phyloP scores from a whole-genome alignment of 495 filamentous ascomycete genomes.

The Penicillium ochrochloron region DNA sequence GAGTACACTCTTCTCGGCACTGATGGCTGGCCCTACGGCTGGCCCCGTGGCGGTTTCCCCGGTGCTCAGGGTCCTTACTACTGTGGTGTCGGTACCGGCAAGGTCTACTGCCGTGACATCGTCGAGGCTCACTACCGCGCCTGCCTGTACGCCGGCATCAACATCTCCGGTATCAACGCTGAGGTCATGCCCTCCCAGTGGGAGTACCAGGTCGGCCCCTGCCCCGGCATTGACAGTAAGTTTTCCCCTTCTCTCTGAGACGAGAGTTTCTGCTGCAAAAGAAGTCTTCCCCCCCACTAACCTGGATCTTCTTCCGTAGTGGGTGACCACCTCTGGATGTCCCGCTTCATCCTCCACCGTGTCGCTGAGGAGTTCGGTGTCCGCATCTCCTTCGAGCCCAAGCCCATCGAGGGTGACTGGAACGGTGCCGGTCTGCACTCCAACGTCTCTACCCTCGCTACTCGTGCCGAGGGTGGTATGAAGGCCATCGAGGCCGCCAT shows the following conservation, averaged over 20 bases:
- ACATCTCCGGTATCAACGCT: conserved; percentile 98
- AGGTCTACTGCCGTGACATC: conserved; percentile 97
- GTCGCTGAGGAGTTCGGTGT: conserved; percentile 97
- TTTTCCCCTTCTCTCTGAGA: conserved; percentile 22
- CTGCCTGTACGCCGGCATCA: conserved; percentile 87
- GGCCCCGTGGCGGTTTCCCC: conserved; percentile 95
- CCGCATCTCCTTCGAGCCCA: conserved; percentile 94
- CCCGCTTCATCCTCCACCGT: conserved; percentile 94
- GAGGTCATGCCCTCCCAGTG: conserved; percentile 99
- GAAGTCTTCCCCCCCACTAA: conserved; percentile 5
- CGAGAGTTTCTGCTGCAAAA: neutral
- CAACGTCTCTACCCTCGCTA: conserved; percentile 89
- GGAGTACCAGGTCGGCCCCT: conserved; percentile 99
- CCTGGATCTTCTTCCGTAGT: conserved; percentile 51
- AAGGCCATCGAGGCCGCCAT: conserved; percentile 86
- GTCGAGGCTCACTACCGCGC: conserved; percentile 99
- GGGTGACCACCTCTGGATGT: conserved; percentile 98
- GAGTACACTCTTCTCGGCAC: conserved; percentile 93
- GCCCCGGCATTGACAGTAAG: conserved; percentile 81
- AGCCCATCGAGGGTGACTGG: conserved; percentile 99
- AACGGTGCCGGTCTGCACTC: conserved; percentile 98
- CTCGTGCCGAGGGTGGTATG: conserved; percentile 92
- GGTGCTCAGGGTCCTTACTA: conserved; percentile 98
- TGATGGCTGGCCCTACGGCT: conserved; percentile 86
- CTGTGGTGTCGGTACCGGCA: conserved; percentile 96